Conservation (phyloP, 306 rosid genomes). For the Pyrus pyrifolia region DNA sequence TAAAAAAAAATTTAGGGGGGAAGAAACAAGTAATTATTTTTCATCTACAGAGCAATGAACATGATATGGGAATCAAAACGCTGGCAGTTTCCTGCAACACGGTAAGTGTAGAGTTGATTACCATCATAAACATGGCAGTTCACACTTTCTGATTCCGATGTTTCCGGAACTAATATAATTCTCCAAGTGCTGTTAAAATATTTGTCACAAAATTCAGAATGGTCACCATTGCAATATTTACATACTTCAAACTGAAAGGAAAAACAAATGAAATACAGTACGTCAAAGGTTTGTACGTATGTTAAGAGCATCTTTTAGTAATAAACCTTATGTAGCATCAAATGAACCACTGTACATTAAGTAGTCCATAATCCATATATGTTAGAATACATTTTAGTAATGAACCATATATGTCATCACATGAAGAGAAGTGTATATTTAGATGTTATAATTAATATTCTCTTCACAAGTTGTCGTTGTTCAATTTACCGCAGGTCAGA, state of each 20-base stretch:
- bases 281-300: too few relatives aligned
- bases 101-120: conserved; percentile 17
- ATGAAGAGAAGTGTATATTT: neutral
- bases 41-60: neutral
- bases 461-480: neutral
- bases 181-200: conserved; percentile 82
- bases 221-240: conserved; percentile 95
- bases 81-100: too few relatives aligned
- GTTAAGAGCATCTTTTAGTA: too few relatives aligned
- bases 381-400: conserved; percentile 1
- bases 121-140: conserved; percentile 87
- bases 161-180: conserved; percentile 63
- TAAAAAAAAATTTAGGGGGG: neutral
- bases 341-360: conserved; percentile 11
- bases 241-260: conserved; percentile 66
- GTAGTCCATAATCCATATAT: neutral
- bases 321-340: neutral
- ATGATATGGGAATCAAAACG: neutral
- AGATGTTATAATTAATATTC: conserved; percentile 8
- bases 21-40: neutral
- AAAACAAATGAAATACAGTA: neutral
- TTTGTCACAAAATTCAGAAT: conserved; percentile 87
- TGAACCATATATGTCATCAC: neutral
- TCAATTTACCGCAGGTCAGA: neutral
- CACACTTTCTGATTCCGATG: conserved; percentile 76